phyloP scores from a whole-genome alignment of 2,329 filamentous ascomycete genomes.

The Penicillium concentricum region DNA sequence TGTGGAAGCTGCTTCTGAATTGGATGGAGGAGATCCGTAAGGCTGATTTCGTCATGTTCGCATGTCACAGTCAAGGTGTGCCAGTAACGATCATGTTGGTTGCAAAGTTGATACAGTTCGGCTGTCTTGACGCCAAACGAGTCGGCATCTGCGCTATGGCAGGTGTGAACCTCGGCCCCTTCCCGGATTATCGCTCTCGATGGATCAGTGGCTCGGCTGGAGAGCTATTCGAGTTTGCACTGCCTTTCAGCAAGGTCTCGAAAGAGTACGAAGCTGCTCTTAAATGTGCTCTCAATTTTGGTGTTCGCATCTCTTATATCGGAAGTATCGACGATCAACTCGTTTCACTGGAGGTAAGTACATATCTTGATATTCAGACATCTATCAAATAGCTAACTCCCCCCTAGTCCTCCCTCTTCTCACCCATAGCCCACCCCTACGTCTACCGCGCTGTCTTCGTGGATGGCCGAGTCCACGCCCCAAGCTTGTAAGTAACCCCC shows the following conservation, averaged over 20 bases:
- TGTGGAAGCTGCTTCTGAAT: constrained; percentile 93
- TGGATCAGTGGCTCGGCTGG: constrained; percentile 88
- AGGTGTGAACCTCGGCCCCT: constrained; percentile 89
- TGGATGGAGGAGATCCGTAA: constrained; percentile 87
- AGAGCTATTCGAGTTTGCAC: constrained; percentile 91
- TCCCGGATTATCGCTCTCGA: constrained; percentile 84
- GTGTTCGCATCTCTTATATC: constrained; percentile 80
- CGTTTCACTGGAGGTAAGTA: constrained; percentile 77
- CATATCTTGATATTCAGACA: neutral
- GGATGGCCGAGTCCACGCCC: constrained; percentile 85
- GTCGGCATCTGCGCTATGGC: constrained; percentile 88
- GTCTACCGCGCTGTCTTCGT: constrained; percentile 96
- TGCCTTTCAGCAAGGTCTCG: constrained; percentile 77
- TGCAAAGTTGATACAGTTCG: constrained; percentile 87
- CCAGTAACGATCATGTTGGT: constrained; percentile 90
- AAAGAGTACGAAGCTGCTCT: constrained; percentile 76
- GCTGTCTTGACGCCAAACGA: constrained; percentile 71
- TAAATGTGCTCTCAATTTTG: constrained; percentile 70
- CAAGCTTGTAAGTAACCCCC: constrained; percentile 69
- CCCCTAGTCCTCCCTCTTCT: constrained; percentile 74
- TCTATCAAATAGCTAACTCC: neutral
- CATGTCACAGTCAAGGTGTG: constrained; percentile 93
- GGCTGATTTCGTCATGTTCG: constrained; percentile 88
- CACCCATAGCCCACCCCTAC: constrained; percentile 82
- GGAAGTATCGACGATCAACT: constrained; percentile 97